Conservation (phyloP, 2,329 filamentous ascomycete species). For the Trichoderma sp. region DNA sequence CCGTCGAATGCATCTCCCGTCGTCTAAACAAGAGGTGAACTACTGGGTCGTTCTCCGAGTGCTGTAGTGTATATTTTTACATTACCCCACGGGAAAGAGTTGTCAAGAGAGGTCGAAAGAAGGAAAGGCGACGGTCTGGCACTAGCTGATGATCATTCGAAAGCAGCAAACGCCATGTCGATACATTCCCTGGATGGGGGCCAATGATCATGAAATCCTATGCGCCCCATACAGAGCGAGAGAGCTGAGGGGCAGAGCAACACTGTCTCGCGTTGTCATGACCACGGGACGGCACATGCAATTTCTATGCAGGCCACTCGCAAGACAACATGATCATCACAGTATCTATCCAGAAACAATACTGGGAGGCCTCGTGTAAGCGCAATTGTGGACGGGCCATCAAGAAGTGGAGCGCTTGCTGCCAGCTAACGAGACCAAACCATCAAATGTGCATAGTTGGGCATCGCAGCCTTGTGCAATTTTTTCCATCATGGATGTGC, state of each 20-base stretch:
- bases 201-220: not conserved
- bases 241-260: not conserved
- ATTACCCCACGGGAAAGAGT: not conserved
- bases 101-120: not conserved
- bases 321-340: not conserved
- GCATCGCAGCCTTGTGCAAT: constrained; percentile 15
- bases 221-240: not conserved
- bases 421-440: constrained; percentile 11
- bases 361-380: constrained; percentile 16
- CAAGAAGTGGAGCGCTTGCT: constrained; percentile 12
- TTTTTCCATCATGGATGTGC: not conserved
- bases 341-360: not conserved
- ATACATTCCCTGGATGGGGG: not conserved
- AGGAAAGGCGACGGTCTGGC: not conserved
- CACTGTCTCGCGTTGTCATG: not conserved
- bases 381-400: constrained; percentile 15
- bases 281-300: not conserved
- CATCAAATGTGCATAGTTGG: constrained; percentile 13
- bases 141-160: not conserved
- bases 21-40: not conserved
- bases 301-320: not conserved
- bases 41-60: not conserved
- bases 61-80: not conserved
- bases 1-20: not conserved
- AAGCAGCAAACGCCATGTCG: not conserved